phyloP scores from a whole-genome alignment of 176 grass and related monocot genomes.

The Puya raimondii region DNA sequence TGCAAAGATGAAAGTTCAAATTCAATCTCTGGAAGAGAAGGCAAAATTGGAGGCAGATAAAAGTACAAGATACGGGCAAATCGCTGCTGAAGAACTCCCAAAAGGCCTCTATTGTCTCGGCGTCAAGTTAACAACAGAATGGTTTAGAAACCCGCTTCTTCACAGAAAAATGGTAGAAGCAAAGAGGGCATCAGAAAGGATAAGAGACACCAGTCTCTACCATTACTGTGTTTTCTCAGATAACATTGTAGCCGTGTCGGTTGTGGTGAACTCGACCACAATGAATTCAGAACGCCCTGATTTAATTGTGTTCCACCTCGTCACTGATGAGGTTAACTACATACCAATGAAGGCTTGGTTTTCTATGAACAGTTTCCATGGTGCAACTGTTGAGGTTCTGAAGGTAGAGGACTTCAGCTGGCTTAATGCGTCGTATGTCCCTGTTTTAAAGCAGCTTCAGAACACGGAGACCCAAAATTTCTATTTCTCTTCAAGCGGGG shows the following conservation, averaged over 20 bases:
- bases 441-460: constrained; percentile 91
- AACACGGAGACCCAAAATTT: constrained; percentile 85
- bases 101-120: constrained; percentile 95
- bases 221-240: constrained; percentile 97
- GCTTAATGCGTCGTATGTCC: constrained; percentile 92
- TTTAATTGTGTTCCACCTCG: constrained; percentile 85
- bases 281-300: constrained; percentile 66
- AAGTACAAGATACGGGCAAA: constrained; percentile 87
- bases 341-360: constrained; percentile 93
- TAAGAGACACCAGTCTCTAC: constrained; percentile 72
- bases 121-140: constrained; percentile 73
- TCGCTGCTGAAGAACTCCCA: constrained; percentile 91
- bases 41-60: constrained; percentile 75
- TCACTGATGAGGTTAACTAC: constrained; percentile 95
- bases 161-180: constrained; percentile 54
- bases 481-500: constrained; percentile 86
- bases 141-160: constrained; percentile 62
- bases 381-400: constrained; percentile 78
- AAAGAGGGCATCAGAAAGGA: constrained; percentile 41
- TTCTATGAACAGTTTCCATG: constrained; percentile 62
- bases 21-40: constrained; percentile 73
- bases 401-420: constrained; percentile 90
- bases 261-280: constrained; percentile 79
- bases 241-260: constrained; percentile 87
- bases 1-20: constrained; percentile 89